phyloP scores from a whole-genome alignment of 495 filamentous ascomycete genomes.

The Bathelium albidoporum region DNA sequence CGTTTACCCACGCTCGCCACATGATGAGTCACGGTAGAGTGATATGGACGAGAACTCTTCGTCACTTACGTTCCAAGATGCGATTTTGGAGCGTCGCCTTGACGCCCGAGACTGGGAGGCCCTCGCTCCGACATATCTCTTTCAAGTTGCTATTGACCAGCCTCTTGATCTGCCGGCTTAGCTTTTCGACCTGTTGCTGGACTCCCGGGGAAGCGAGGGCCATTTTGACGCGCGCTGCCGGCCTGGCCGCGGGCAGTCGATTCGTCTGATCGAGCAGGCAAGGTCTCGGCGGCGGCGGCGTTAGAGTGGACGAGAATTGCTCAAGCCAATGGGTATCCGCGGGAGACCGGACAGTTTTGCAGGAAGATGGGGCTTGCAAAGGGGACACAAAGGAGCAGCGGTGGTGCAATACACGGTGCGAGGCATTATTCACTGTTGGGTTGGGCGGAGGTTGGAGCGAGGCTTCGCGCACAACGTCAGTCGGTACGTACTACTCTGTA shows the following conservation, averaged over 20 bases:
- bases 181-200: conserved; percentile 22
- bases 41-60: not conserved
- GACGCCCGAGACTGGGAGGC: conserved; percentile 62
- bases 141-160: conserved; percentile 66
- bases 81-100: conserved; percentile 71
- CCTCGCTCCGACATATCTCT: conserved; percentile 57
- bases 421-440: not conserved
- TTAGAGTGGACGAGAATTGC: too few relatives aligned
- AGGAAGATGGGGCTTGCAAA: too few relatives aligned
- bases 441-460: too few relatives aligned
- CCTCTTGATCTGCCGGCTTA: conserved; percentile 43
- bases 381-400: not conserved
- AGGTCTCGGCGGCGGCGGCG: not conserved
- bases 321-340: too few relatives aligned
- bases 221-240: conserved; percentile 23
- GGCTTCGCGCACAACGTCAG: too few relatives aligned
- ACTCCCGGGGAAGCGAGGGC: conserved; percentile 36
- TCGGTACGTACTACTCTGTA: too few relatives aligned
- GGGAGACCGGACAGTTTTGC: too few relatives aligned
- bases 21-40: not conserved
- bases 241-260: conserved; percentile 15
- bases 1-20: not conserved
- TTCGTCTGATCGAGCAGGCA: not conserved
- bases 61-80: conserved; percentile 60
- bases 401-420: not conserved